phyloP scores from a whole-genome alignment of 2,329 filamentous ascomycete species.

The Lachnellula subtilissima region DNA sequence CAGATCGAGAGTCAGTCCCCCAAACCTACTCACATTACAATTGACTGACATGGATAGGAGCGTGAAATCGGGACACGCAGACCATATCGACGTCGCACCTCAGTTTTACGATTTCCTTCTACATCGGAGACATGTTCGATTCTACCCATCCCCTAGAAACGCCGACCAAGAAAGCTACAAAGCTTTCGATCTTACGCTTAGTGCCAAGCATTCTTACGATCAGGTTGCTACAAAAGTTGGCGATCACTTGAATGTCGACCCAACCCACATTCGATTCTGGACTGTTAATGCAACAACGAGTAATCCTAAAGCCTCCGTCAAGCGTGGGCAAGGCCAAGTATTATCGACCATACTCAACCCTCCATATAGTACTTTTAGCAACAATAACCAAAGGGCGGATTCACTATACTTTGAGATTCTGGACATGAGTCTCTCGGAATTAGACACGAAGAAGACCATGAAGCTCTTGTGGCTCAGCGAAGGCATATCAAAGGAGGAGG shows the following conservation, averaged over 20 bases:
- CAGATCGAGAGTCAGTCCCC: constrained; percentile 16
- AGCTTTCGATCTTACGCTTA: constrained; percentile 72
- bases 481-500: constrained; percentile 87
- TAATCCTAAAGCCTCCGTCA: constrained; percentile 73
- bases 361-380: constrained; percentile 66
- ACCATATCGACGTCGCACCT: constrained; percentile 65
- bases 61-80: constrained; percentile 28
- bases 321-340: constrained; percentile 62
- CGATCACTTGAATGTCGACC: constrained; percentile 67
- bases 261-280: constrained; percentile 87
- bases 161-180: constrained; percentile 47
- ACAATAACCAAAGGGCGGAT: constrained; percentile 66
- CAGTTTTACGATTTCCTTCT: constrained; percentile 92
- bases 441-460: constrained; percentile 86
- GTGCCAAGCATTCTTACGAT: constrained; percentile 86
- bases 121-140: constrained; percentile 74
- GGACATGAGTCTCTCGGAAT: constrained; percentile 87
- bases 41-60: constrained; percentile 19
- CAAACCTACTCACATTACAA: constrained; percentile 1
- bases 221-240: constrained; percentile 79
- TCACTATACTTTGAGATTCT: constrained; percentile 87
- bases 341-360: constrained; percentile 74
- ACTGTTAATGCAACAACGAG: constrained; percentile 74
- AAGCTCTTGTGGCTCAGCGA: constrained; percentile 83
- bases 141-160: constrained; percentile 63